Conservation (phyloP, 148 eudicot species). For the Oxyria digyna region DNA sequence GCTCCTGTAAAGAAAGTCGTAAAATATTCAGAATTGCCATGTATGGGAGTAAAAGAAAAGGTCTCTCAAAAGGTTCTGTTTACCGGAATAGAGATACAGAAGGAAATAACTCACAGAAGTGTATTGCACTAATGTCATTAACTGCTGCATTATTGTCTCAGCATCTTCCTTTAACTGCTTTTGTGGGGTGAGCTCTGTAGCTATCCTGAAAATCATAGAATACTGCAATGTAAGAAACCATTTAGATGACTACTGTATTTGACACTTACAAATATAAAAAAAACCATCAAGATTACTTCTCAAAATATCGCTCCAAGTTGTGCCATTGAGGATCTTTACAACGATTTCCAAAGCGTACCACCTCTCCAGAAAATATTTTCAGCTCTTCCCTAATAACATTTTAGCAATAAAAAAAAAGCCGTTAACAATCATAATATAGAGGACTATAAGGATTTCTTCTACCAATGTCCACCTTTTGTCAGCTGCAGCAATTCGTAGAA, state of each 20-base stretch:
- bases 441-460: neutral
- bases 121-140: slow-evolving; percentile 40
- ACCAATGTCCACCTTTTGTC: slow-evolving; percentile 40
- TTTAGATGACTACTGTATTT: neutral
- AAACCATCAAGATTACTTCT: slow-evolving; percentile 42
- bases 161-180: slow-evolving; percentile 38
- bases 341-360: slow-evolving; percentile 92
- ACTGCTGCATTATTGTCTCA: slow-evolving; percentile 33
- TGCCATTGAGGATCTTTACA: slow-evolving; percentile 99
- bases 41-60: neutral
- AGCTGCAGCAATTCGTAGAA: slow-evolving; percentile 34
- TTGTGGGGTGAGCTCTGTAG: slow-evolving; percentile 23
- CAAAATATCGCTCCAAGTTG: slow-evolving; percentile 92
- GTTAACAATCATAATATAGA: neutral
- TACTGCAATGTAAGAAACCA: neutral
- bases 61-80: neutral
- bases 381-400: slow-evolving; percentile 64
- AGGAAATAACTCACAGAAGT: slow-evolving; percentile 43
- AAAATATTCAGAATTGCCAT: neutral
- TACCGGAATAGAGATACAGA: neutral
- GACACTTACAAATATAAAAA: neutral
- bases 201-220: neutral
- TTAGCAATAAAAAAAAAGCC: neutral
- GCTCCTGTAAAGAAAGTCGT: slow-evolving; percentile 25
- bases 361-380: slow-evolving; percentile 81